Evolutionary conservation across 1,284 basidiomycete genomes (phyloP), one percentile per base, ranked within the genome.

Genomic region (Cutaneotrichosporon dermatis): DNA sequence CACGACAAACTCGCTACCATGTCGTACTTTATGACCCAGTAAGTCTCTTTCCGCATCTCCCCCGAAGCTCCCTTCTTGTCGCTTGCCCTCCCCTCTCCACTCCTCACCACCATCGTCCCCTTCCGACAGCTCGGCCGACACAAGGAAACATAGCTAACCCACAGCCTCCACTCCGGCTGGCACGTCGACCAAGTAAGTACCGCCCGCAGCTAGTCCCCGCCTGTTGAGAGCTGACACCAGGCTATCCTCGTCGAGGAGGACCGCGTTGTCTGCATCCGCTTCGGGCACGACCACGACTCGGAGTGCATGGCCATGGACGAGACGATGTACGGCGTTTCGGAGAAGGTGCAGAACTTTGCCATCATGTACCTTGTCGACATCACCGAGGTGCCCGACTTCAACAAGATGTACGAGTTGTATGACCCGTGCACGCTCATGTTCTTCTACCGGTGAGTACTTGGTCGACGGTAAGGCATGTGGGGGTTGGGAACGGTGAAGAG

Each of bases 291-390:
- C 79, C 90, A 88, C 86, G 92, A 99, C 76, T 82, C 85, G 1
- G 88, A 95, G 65, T 99, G 95, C 80, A 98, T 98, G 96, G 88
- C 87, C 40, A 97, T 98, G 93, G 96, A 99, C 81, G 95, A 99
- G 79, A 97, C 93, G 3, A 85, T 99, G 15, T 92, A 93, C 76
- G 83, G 85, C 10, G 88, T 97, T 54, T 88, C 90, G 1, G 95
- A 97, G 79, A 94, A 92, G 78, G 92, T 99, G 4, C 92, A 96
- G 80, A 98, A 99, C 80, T 98, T 96, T 79, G 94, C 93, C 2
- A 92, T 98, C 65, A 90, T 98, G 66, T 99, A 96, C 74, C 82
- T 97, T 11, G 88, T 88, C 35, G 95, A 99, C 76, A 97, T 96
- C 72, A 97, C 92, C 0, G 87, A 93, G 67, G 96, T 99, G 1